Percentiles rank a stretch among this genome's conserved stretches.
phyloP scores from a whole-genome alignment of 2,329 filamentous ascomycete species.

The Alternaria ventricosa region DNA sequence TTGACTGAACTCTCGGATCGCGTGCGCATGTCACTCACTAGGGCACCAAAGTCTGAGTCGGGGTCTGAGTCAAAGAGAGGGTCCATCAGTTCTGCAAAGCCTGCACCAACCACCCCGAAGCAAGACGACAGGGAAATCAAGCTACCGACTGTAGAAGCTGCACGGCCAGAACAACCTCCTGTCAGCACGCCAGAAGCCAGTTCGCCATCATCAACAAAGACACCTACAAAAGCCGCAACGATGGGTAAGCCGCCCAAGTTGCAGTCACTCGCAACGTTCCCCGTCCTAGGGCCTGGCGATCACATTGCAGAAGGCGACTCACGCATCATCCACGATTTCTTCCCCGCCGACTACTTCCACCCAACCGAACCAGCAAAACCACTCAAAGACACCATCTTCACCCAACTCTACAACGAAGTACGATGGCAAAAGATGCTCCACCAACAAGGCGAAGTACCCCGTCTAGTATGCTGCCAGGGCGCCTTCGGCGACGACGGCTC shows the following conservation, averaged over 20 bases:
- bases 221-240: background rate
- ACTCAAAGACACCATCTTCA: constrained; percentile 68
- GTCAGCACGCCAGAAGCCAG: background rate
- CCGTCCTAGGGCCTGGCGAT: constrained; percentile 57
- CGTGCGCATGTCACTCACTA: constrained; percentile 33
- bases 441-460: constrained; percentile 87
- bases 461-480: constrained; percentile 89
- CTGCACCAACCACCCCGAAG: constrained; percentile 12
- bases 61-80: constrained; percentile 30
- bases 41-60: constrained; percentile 33
- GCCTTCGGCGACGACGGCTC: constrained; percentile 70
- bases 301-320: constrained; percentile 82
- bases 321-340: constrained; percentile 71
- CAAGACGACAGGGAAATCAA: constrained; percentile 11
- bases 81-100: constrained; percentile 10
- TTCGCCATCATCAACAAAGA: background rate
- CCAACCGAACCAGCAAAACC: constrained; percentile 40
- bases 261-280: constrained; percentile 48
- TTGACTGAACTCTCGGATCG: constrained; percentile 29
- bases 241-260: constrained; percentile 40
- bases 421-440: constrained; percentile 93
- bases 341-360: constrained; percentile 56
- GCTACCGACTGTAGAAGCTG: background rate
- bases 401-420: constrained; percentile 74
- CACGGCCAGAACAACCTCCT: background rate